Percentiles rank a stretch among this genome's conserved stretches.
These are phyloP conservation scores for Aureobasidium sp. DNA, from an alignment of 2,329 filamentous ascomycete genomes.

Conservation along the genomic window DNA sequence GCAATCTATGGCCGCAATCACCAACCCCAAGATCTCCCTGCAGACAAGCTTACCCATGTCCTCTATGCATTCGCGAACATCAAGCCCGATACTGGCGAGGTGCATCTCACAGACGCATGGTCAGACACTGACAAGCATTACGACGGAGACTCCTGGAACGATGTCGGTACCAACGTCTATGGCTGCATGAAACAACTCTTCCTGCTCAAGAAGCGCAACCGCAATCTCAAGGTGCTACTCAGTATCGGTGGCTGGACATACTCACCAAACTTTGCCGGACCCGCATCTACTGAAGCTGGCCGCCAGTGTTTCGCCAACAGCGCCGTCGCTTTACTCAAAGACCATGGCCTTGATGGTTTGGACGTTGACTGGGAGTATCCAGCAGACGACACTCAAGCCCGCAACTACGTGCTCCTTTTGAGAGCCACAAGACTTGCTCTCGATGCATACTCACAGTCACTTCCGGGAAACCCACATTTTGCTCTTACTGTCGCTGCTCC, in stretches of 20 bases:
- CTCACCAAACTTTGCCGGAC: conserved; percentile 67
- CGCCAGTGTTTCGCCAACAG: conserved; percentile 61
- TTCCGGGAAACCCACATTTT: conserved; percentile 34
- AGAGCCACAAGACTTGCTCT: conserved; percentile 32
- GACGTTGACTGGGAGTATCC: conserved; percentile 46
- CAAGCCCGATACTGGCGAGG: conserved; percentile 69
- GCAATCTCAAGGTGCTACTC: conserved; percentile 71
- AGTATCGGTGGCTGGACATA: conserved; percentile 80
- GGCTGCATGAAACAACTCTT: conserved; percentile 73
- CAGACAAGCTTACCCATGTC: conserved; percentile 76
- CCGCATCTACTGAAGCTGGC: conserved; percentile 56
- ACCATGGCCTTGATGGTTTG: conserved; percentile 62
- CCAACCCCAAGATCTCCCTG: conserved; percentile 75
- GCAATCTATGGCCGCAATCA: conserved; percentile 83
- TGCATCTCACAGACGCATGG: conserved; percentile 62
- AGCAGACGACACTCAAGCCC: conserved; percentile 33
- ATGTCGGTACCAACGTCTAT: conserved; percentile 63
- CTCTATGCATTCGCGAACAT: conserved; percentile 91
- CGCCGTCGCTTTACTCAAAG: conserved; percentile 68
- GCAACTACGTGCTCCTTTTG: conserved; percentile 36
- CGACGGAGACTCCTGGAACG: conserved; percentile 57
- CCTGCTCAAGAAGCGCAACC: conserved; percentile 67
- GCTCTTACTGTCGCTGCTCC: conserved; percentile 40
- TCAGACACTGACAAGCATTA: conserved; percentile 66
- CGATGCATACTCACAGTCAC: conserved; percentile 33